A percentile compares a stretch with the other conserved stretches of the same genome.
Evolutionary conservation across 164 flowering plant species (phyloP).

Genomic region (Macadamia integrifolia): DNA sequence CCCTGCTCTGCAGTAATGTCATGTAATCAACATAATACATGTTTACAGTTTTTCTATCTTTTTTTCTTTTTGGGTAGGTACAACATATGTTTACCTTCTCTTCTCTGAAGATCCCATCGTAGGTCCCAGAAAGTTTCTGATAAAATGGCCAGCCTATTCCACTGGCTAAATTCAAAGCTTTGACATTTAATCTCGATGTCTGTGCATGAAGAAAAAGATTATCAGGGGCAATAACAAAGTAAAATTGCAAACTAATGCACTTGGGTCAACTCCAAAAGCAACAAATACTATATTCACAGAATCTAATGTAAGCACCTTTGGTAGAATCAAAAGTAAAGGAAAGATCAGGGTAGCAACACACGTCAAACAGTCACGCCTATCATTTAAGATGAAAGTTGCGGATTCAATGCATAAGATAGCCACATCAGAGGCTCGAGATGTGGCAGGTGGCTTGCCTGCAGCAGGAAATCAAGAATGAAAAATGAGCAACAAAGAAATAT

Average conservation of each 20-base stretch:
- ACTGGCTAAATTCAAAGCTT: slow-evolving; percentile 54
- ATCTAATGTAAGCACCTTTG: slow-evolving; percentile 42
- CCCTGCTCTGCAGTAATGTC: not conserved
- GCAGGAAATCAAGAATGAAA: slow-evolving; percentile 8
- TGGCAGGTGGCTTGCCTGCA: slow-evolving; percentile 36
- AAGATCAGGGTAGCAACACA: slow-evolving; percentile 52
- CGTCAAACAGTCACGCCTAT: slow-evolving; percentile 25
- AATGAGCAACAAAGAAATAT: not conserved
- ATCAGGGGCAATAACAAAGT: not conserved
- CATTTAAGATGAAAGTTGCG: slow-evolving; percentile 25
- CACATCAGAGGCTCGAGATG: slow-evolving; percentile 43
- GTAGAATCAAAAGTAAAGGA: slow-evolving; percentile 63
- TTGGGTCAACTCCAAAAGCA: not conserved
- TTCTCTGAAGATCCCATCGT: slow-evolving; percentile 12
- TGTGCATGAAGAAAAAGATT: slow-evolving; percentile 17
- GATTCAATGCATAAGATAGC: slow-evolving; percentile 47
- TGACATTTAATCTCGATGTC: slow-evolving; percentile 59
- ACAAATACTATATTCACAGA: not conserved
- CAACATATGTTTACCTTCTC: slow-evolving; percentile 34
- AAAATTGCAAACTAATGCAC: no score
- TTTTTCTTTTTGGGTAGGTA: no score
- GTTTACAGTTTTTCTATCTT: slow-evolving; percentile 29
- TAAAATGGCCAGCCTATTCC: slow-evolving; percentile 59
- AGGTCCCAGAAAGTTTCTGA: slow-evolving; percentile 25
- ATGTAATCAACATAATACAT: not conserved